Evolutionary conservation across 352 stramenopile species (phyloP).

Genomic region (Globisporangium heterothallicum): DNA sequence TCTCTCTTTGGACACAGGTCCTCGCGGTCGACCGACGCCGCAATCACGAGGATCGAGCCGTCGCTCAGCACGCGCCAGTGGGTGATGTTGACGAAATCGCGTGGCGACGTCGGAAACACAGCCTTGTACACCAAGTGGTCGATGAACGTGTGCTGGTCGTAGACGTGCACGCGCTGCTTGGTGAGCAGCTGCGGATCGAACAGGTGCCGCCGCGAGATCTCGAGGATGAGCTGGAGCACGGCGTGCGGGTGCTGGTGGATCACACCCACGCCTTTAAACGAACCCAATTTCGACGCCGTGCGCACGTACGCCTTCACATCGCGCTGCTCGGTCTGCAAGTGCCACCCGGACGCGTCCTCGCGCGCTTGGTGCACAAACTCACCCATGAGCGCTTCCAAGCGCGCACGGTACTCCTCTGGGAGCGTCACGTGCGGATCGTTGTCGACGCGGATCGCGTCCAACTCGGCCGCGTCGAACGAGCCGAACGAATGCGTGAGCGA

Average conservation of each 20-base stretch:
- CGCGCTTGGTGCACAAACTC: constrained; percentile 53
- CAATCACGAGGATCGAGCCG: constrained; percentile 47
- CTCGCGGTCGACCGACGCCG: constrained; percentile 32
- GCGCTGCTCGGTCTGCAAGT: constrained; percentile 49
- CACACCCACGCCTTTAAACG: constrained; percentile 53
- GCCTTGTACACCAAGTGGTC: constrained; percentile 69
- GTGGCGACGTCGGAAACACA: constrained; percentile 44
- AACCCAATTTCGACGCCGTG: constrained; percentile 29
- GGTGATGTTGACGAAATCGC: constrained; percentile 64
- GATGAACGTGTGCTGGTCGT: constrained; percentile 66
- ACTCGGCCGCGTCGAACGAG: constrained; percentile 7
- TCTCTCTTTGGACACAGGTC: constrained; percentile 35
- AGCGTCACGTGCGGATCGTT: constrained; percentile 24
- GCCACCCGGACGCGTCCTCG: constrained; percentile 52
- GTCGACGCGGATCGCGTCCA: constrained; percentile 7
- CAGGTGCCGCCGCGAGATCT: constrained; percentile 32
- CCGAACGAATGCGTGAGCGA: too few relatives aligned
- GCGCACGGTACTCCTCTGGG: constrained; percentile 28
- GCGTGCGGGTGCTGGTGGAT: constrained; percentile 46
- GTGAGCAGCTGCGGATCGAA: constrained; percentile 58
- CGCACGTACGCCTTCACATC: constrained; percentile 55
- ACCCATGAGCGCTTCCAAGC: constrained; percentile 47
- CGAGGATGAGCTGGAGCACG: constrained; percentile 55
- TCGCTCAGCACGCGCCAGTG: constrained; percentile 69
- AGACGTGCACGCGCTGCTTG: constrained; percentile 45